These are phyloP conservation scores for Sugiyamaella xylanicola DNA, from an alignment of 1,139 yeast species.

Conservation along the genomic window DNA sequence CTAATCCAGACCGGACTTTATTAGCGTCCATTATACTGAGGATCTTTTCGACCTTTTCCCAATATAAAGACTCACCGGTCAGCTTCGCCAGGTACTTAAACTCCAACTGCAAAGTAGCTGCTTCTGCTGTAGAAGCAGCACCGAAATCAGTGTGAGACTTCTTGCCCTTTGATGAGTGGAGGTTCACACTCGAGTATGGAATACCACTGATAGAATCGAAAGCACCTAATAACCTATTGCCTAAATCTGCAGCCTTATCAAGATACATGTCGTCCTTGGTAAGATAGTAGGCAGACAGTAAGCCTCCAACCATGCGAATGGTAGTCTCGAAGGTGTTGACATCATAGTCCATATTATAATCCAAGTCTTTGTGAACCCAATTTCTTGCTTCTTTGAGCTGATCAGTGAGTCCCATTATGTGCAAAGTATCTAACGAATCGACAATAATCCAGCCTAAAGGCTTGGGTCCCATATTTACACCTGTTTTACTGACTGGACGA, in stretches of 20 bases:
- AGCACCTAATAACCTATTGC: conserved; percentile 59
- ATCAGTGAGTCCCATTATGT: conserved; percentile 73
- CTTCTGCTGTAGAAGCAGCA: conserved; percentile 87
- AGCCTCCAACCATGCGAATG: conserved; percentile 90
- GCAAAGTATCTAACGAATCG: conserved; percentile 82
- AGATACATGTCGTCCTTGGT: conserved; percentile 70
- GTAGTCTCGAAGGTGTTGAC: conserved; percentile 93
- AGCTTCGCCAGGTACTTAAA: conserved; percentile 78
- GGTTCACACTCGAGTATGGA: conserved; percentile 79
- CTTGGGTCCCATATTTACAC: conserved; percentile 75
- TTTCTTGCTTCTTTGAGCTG: conserved; percentile 65
- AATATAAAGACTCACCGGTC: conserved; percentile 76
- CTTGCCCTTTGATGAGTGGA: conserved; percentile 62
- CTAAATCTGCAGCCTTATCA: conserved; percentile 75
- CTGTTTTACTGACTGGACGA: conserved; percentile 59
- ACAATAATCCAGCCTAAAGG: conserved; percentile 97
- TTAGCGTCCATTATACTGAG: conserved; percentile 64
- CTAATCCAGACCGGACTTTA: conserved; percentile 71
- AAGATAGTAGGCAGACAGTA: conserved; percentile 77
- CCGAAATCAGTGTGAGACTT: conserved; percentile 65
- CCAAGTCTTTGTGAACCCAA: conserved; percentile 69
- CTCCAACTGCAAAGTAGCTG: conserved; percentile 83
- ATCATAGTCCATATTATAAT: conserved; percentile 65
- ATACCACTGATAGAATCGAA: conserved; percentile 67
- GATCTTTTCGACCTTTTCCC: conserved; percentile 76